These are phyloP conservation scores for Penicillium glabrum DNA, from an alignment of 2,329 filamentous ascomycete genomes.

Conservation along the genomic window DNA sequence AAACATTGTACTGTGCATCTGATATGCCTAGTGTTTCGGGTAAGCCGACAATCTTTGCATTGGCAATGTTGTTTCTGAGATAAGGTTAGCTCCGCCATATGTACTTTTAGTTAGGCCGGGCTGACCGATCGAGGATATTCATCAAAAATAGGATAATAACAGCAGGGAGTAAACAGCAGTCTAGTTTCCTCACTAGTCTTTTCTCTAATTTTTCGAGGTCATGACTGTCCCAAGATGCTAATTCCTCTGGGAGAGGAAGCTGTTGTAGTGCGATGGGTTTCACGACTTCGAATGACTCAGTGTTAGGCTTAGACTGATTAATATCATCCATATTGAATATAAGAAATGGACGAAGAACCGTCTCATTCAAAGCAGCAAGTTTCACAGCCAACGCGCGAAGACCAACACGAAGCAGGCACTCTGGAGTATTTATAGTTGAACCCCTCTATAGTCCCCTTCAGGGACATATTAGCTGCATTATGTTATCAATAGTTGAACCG, in stretches of 20 bases:
- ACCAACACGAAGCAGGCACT: neutral
- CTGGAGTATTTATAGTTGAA: neutral
- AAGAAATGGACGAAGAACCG: neutral
- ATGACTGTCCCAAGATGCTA: neutral
- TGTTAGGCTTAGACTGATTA: neutral
- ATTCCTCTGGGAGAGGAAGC: conserved; percentile 3
- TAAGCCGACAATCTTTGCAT: conserved; percentile 8
- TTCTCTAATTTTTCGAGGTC: conserved; percentile 2
- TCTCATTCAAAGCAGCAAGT: too few species aligned
- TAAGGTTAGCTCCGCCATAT: neutral
- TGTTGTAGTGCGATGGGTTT: conserved; percentile 3
- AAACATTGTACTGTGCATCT: conserved; percentile 7
- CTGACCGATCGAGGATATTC: conserved; percentile 10
- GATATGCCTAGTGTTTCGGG: conserved; percentile 3
- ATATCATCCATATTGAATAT: conserved; percentile 4
- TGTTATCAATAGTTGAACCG: neutral
- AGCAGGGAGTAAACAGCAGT: conserved; percentile 6
- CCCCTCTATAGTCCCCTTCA: too few species aligned
- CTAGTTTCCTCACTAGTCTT: conserved; percentile 3
- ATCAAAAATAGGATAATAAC: conserved; percentile 8
- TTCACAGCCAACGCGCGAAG: neutral
- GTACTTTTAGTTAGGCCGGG: neutral
- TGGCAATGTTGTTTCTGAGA: conserved; percentile 8
- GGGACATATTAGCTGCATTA: too few species aligned
- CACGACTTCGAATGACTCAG: neutral